phyloP scores from a whole-genome alignment of 768 basidiomycete genomes.

The Piloderma croceum region DNA sequence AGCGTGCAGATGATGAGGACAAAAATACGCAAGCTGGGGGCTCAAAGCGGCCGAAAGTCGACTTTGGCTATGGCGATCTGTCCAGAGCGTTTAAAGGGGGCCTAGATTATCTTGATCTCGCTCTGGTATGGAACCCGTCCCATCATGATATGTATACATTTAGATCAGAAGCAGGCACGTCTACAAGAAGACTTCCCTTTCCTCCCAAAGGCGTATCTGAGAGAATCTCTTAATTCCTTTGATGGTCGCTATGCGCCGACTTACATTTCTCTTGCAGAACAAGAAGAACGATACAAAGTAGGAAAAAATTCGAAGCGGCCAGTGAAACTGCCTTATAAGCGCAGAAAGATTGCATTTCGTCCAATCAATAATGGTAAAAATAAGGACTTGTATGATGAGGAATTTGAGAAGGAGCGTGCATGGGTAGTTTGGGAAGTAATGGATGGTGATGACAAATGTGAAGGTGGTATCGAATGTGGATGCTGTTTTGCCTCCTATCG shows the following conservation, averaged over 20 bases:
- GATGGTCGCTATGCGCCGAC: constrained; percentile 61
- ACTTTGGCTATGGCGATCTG: constrained; percentile 48
- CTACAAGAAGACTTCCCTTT: constrained; percentile 53
- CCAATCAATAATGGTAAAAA: constrained; percentile 41
- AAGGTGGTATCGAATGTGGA: constrained; percentile 74
- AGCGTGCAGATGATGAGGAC: constrained; percentile 18
- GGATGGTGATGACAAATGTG: constrained; percentile 44
- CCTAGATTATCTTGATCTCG: constrained; percentile 41
- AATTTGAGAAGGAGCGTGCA: constrained; percentile 43
- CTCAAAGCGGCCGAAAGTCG: constrained; percentile 40
- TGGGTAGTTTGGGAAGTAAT: too few relatives aligned
- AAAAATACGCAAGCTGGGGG: constrained; percentile 13
- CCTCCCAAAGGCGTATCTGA: constrained; percentile 52
- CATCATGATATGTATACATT: constrained; percentile 3
- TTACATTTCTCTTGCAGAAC: constrained; percentile 49
- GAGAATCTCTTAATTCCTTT: constrained; percentile 30
- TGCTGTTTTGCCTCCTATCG: constrained; percentile 76
- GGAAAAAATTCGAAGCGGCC: too few relatives aligned
- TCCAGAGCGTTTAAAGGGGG: constrained; percentile 41
- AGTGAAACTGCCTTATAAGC: constrained; percentile 30
- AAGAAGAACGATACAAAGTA: constrained; percentile 36
- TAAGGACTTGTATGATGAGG: constrained; percentile 34
- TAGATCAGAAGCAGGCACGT: constrained; percentile 34
- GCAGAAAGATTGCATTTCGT: constrained; percentile 29
- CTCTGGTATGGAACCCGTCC: constrained; percentile 31